Percentiles rank a stretch among this genome's conserved stretches.
Evolutionary conservation across 495 filamentous ascomycete species (phyloP).

Genomic region (Tuber brumale): DNA sequence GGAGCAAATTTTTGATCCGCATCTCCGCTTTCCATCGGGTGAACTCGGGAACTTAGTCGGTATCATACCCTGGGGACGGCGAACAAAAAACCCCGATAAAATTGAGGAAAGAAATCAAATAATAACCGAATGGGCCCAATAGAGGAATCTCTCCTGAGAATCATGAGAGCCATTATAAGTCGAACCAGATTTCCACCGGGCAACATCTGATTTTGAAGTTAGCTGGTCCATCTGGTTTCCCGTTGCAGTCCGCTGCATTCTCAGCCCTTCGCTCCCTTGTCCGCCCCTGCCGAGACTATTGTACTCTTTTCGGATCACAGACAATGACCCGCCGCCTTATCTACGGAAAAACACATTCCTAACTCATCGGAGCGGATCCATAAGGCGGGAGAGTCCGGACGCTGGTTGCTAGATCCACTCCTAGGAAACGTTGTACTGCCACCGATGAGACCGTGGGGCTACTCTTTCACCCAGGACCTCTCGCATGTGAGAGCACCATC

Average conservation of each 20-base stretch:
- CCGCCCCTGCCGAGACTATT: constrained; percentile 12
- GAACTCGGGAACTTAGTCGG: constrained; percentile 30
- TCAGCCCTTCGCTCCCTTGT: constrained; percentile 19
- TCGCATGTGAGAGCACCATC: constrained; percentile 28
- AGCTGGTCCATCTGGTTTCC: constrained; percentile 24
- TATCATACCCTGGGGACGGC: background rate
- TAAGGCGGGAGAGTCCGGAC: constrained; percentile 12
- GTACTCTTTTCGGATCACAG: constrained; percentile 18
- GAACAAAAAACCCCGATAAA: background rate
- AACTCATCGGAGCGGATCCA: constrained; percentile 25
- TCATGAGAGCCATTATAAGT: constrained; percentile 21
- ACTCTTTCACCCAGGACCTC: constrained; percentile 27
- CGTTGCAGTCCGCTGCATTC: constrained; percentile 11
- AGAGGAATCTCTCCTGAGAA: constrained; percentile 21
- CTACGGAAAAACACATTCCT: constrained; percentile 27
- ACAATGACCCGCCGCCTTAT: constrained; percentile 16
- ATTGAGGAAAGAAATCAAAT: background rate
- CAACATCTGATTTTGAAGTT: constrained; percentile 27
- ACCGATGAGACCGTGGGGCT: constrained; percentile 18
- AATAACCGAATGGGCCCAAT: background rate
- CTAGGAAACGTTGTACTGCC: background rate
- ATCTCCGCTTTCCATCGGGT: constrained; percentile 22
- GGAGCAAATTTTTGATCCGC: constrained; percentile 23
- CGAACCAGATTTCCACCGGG: constrained; percentile 9
- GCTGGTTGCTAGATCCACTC: constrained; percentile 17